Percentiles rank a stretch among this genome's conserved stretches.
Conservation (phyloP, 2,329 filamentous ascomycete species). For the Diaporthe sp. region DNA sequence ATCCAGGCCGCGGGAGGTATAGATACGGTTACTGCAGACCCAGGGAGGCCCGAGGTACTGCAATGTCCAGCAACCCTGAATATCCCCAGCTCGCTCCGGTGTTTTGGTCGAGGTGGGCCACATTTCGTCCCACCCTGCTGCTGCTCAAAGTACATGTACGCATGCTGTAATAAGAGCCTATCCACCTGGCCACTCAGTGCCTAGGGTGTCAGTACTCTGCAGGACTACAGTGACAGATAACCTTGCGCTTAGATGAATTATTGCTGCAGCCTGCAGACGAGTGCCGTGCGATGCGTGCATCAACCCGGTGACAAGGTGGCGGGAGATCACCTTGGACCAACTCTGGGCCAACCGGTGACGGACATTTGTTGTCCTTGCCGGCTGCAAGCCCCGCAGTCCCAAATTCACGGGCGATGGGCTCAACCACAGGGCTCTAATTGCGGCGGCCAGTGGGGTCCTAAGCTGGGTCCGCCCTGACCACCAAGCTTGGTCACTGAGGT, state of each 20-base stretch:
- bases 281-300: constrained; percentile 5
- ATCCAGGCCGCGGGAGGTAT: not conserved
- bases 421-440: constrained; percentile 24
- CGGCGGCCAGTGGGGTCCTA: not conserved
- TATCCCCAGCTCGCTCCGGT: not conserved
- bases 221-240: not conserved
- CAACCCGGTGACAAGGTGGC: not conserved
- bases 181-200: not conserved
- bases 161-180: not conserved
- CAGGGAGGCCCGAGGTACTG: constrained; percentile 11
- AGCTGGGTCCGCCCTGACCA: not conserved
- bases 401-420: constrained; percentile 11
- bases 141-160: not conserved
- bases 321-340: constrained; percentile 10
- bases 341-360: not conserved
- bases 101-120: constrained; percentile 16
- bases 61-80: constrained; percentile 7
- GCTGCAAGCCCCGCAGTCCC: constrained; percentile 35
- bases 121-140: not conserved
- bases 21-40: not conserved
- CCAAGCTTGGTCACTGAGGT: not conserved
- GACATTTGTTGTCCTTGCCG: constrained; percentile 16
- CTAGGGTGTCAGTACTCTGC: not conserved
- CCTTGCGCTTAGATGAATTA: not conserved
- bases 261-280: not conserved